Evolutionary conservation across 768 basidiomycete genomes (phyloP).

Genomic region (Xerocomus potaroensis): DNA sequence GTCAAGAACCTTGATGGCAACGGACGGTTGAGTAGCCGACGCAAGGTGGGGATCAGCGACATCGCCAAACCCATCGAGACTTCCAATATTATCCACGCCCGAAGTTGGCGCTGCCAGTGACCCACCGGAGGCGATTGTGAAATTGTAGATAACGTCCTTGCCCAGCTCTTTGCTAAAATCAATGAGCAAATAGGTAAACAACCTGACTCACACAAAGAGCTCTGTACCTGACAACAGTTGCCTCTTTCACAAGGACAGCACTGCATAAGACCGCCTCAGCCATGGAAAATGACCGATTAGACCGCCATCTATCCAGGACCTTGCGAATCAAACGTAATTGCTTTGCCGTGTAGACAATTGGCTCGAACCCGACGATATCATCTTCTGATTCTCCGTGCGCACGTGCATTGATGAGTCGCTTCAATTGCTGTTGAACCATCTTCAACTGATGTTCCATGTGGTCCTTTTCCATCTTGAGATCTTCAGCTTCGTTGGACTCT

Average conservation of each 20-base stretch:
- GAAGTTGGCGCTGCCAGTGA: slow-evolving; percentile 76
- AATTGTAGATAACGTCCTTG: slow-evolving; percentile 89
- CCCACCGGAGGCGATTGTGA: slow-evolving; percentile 82
- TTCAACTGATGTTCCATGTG: slow-evolving; percentile 89
- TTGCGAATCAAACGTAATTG: slow-evolving; percentile 81
- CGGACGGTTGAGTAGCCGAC: slow-evolving; percentile 72
- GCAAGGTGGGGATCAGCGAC: slow-evolving; percentile 79
- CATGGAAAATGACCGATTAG: slow-evolving; percentile 85
- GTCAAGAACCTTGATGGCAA: slow-evolving; percentile 90
- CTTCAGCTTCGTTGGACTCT: slow-evolving; percentile 74
- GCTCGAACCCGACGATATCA: slow-evolving; percentile 64
- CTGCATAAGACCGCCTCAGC: slow-evolving; percentile 82
- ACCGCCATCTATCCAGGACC: slow-evolving; percentile 82
- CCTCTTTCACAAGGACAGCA: slow-evolving; percentile 88
- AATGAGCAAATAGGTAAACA: slow-evolving; percentile 8
- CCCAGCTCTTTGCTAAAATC: slow-evolving; percentile 71
- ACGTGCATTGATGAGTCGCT: slow-evolving; percentile 69
- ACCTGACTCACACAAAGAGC: background rate
- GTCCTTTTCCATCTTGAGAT: slow-evolving; percentile 84
- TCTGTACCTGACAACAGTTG: slow-evolving; percentile 80
- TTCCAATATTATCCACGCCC: slow-evolving; percentile 79
- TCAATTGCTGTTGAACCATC: slow-evolving; percentile 79
- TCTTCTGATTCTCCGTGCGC: slow-evolving; percentile 72
- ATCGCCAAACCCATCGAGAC: slow-evolving; percentile 89
- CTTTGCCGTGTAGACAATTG: slow-evolving; percentile 75